phyloP scores from a whole-genome alignment of 2,329 filamentous ascomycete genomes.

The Gnomoniopsis smithogilvyi region DNA sequence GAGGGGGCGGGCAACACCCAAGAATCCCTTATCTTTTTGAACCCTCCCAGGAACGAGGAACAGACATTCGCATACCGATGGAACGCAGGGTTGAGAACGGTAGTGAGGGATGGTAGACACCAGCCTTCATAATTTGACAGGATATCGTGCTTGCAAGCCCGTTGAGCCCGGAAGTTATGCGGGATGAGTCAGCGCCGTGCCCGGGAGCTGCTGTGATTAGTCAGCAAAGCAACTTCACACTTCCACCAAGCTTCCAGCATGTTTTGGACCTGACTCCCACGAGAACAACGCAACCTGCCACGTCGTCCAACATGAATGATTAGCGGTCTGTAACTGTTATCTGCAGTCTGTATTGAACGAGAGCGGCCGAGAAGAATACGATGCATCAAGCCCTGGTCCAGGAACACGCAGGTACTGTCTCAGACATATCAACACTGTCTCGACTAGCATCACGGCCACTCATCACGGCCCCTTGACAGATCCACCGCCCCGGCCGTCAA shows the following conservation, averaged over 20 bases:
- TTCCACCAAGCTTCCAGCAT: background rate
- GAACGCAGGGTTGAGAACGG: too few relatives aligned
- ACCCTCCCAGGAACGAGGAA: background rate
- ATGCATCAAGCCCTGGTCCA: background rate
- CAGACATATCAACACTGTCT: constrained; percentile 2
- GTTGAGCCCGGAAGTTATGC: too few relatives aligned
- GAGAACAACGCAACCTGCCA: background rate
- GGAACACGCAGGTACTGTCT: constrained; percentile 3
- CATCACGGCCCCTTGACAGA: background rate
- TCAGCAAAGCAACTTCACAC: background rate
- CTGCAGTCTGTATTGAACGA: background rate
- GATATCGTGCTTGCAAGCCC: too few relatives aligned
- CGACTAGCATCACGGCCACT: background rate
- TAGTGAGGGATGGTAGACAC: too few relatives aligned
- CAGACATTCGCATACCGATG: background rate
- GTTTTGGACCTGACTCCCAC: background rate
- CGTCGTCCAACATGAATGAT: background rate
- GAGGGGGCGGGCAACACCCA: background rate
- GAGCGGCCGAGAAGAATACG: background rate
- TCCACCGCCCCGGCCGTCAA: too few relatives aligned
- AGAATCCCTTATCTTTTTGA: background rate
- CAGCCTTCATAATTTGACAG: too few relatives aligned
- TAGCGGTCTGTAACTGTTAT: background rate
- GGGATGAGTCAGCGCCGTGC: background rate
- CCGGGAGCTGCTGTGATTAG: background rate